A percentile compares a stretch with the other conserved stretches of the same genome.
phyloP scores from a whole-genome alignment of 441 rosid genomes.

The Brassica balearica region DNA sequence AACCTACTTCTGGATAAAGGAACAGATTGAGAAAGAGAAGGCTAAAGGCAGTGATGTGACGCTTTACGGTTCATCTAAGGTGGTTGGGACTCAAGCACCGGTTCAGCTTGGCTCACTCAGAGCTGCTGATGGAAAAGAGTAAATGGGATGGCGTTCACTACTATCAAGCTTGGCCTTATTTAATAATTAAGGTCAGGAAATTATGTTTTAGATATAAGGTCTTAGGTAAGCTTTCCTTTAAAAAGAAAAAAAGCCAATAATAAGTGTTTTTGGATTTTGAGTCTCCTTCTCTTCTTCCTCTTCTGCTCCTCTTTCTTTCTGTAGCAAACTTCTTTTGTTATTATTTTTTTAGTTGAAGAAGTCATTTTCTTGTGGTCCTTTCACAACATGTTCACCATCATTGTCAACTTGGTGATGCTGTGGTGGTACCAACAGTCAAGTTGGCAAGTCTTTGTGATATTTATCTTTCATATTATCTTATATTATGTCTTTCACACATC shows the following conservation, averaged over 20 bases:
- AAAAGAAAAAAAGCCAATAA: slow-evolving; percentile 11
- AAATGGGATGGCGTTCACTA: slow-evolving; percentile 37
- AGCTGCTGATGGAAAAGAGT: slow-evolving; percentile 86
- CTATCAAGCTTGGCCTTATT: slow-evolving; percentile 14
- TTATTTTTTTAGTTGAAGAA: slow-evolving; percentile 5
- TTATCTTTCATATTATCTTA: neutral
- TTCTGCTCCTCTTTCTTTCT: slow-evolving; percentile 5
- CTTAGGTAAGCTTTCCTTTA: slow-evolving; percentile 33
- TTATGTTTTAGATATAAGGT: slow-evolving; percentile 16
- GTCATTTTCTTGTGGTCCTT: slow-evolving; percentile 25
- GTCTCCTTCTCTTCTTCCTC: neutral
- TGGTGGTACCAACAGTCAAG: slow-evolving; percentile 24
- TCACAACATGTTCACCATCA: slow-evolving; percentile 25
- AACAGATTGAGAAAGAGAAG: slow-evolving; percentile 96
- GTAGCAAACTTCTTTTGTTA: slow-evolving; percentile 19
- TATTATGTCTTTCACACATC: neutral
- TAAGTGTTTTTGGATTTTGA: slow-evolving; percentile 33
- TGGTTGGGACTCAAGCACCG: slow-evolving; percentile 98
- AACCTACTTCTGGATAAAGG: slow-evolving; percentile 96
- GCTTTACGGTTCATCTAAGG: slow-evolving; percentile 87
- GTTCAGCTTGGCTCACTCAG: slow-evolving; percentile 95
- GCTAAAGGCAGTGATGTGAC: slow-evolving; percentile 73
- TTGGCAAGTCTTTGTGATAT: slow-evolving; percentile 12
- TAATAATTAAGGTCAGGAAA: slow-evolving; percentile 7
- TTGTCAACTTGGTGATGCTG: slow-evolving; percentile 21